These are phyloP conservation scores for Candida tropicalis DNA, from an alignment of 1,139 yeast species.

Conservation along the genomic window DNA sequence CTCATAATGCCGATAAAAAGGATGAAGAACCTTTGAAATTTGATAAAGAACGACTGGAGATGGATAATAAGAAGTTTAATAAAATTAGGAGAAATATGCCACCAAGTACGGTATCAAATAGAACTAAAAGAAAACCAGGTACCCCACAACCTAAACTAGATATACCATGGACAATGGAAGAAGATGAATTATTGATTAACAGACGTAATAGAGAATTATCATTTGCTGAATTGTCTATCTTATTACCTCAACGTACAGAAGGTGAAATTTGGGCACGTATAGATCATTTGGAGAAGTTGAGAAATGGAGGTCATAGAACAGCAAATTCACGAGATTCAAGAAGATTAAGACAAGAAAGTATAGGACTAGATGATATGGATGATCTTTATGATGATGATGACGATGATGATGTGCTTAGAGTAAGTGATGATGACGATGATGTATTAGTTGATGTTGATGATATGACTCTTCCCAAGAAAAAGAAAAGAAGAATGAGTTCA, in stretches of 20 bases:
- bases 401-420: conserved; percentile 38
- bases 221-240: conserved; percentile 72
- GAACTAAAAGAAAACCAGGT: conserved; percentile 15
- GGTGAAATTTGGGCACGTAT: conserved; percentile 71
- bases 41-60: conserved; percentile 19
- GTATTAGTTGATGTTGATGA: conserved; percentile 44
- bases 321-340: conserved; percentile 32
- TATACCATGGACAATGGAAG: conserved; percentile 64
- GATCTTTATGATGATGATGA: conserved; percentile 48
- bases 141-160: conserved; percentile 30
- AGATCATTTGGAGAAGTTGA: conserved; percentile 51
- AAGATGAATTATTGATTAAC: conserved; percentile 66
- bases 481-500: conserved; percentile 45
- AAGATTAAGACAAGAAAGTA: conserved; percentile 42
- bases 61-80: conserved; percentile 14
- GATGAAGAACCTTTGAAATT: conserved; percentile 28
- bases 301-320: conserved; percentile 48
- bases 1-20: conserved; percentile 36
- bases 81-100: conserved; percentile 14
- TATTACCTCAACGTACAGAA: conserved; percentile 73
- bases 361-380: conserved; percentile 51
- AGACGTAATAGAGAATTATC: conserved; percentile 63
- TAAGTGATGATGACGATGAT: conserved; percentile 39
- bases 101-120: conserved; percentile 2
- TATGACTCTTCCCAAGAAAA: conserved; percentile 27